These are phyloP conservation scores for Candida tropicalis DNA, from an alignment of 1,139 yeast species.

Conservation along the genomic window DNA sequence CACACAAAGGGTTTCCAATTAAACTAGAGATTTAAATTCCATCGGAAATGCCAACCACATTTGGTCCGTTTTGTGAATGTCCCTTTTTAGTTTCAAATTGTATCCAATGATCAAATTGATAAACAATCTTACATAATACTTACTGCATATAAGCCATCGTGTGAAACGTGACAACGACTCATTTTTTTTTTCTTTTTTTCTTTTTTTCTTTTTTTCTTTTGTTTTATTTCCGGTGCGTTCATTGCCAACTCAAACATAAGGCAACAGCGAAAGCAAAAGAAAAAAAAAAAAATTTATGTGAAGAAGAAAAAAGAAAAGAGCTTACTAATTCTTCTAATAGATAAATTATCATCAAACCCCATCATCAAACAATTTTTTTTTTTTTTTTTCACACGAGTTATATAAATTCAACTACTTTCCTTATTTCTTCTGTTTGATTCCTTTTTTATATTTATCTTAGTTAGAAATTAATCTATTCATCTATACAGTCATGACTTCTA, in stretches of 20 bases:
- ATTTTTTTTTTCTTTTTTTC: neutral
- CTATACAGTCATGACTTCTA: conserved; percentile 7
- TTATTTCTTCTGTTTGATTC: no score
- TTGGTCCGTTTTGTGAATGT: no score
- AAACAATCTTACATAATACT: neutral
- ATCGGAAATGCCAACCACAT: no score
- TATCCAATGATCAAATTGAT: conserved; percentile 1
- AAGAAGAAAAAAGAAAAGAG: no score
- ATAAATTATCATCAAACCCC: neutral
- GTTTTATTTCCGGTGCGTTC: no score
- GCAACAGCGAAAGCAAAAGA: neutral
- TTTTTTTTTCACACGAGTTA: no score
- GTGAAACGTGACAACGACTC: neutral
- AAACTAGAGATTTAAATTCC: no score
- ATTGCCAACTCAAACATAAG: no score
- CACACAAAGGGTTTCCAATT: no score
- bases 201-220: neutral
- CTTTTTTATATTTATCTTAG: neutral
- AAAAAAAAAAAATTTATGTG: no score
- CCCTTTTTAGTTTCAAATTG: no score
- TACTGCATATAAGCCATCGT: neutral
- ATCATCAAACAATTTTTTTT: neutral
- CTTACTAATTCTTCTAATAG: neutral
- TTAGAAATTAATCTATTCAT: neutral
- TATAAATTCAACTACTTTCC: no score